Conservation (phyloP, 2,329 filamentous ascomycete genomes). For the Macrophomina pseudophaseolina region DNA sequence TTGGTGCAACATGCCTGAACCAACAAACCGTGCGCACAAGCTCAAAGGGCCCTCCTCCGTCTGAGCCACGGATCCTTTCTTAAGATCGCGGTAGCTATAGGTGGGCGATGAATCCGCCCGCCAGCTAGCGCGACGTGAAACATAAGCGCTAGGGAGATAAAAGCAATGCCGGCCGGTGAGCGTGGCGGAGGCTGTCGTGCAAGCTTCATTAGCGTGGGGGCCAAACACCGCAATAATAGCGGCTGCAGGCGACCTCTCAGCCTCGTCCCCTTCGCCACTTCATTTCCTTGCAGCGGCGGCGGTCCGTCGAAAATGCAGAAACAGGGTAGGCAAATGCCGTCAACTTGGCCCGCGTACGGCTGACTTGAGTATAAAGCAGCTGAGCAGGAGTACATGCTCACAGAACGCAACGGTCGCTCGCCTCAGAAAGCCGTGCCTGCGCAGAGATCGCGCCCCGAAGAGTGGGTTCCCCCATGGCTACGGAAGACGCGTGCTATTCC, state of each 20-base stretch:
- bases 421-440: neutral
- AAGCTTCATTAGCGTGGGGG: neutral
- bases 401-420: neutral
- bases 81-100: neutral
- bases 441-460: neutral
- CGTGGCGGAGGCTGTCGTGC: neutral
- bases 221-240: neutral
- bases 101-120: neutral
- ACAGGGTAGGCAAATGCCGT: neutral
- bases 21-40: too few species aligned
- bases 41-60: too few species aligned
- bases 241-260: neutral
- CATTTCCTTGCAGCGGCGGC: neutral
- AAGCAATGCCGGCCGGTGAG: neutral
- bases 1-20: too few species aligned
- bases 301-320: neutral
- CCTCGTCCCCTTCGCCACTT: neutral
- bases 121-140: neutral
- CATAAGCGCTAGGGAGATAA: slow-evolving; percentile 1
- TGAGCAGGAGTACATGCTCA: slow-evolving; percentile 25
- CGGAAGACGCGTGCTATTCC: slow-evolving; percentile 2
- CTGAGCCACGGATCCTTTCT: neutral
- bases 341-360: neutral
- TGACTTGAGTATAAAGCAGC: neutral
- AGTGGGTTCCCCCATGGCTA: slow-evolving; percentile 23